Base-by-base conservation (phyloP, 306 rosid genomes). In the Betula pendula region DNA sequence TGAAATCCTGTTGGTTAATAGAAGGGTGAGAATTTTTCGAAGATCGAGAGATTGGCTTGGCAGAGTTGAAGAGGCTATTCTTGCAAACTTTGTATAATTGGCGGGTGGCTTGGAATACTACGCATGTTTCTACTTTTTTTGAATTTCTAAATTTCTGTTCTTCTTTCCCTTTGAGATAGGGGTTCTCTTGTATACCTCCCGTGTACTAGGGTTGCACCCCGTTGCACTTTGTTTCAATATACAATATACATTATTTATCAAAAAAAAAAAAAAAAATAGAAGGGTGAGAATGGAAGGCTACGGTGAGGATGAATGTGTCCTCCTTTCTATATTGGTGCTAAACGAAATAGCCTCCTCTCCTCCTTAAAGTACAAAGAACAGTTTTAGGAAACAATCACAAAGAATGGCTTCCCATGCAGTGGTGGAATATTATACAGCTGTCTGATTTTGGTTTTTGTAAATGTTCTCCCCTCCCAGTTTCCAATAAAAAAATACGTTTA, bases 1-100 rank as follows among this genome's bases (percentile, higher is more conserved):
- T 52, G 49, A 42, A 47, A 63, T 62, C 24, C 53, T 60, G 27
- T 52, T 73, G 55, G n/a, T 60, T 60, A 60, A 15, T 60, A 29
- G 49, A 58, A 67, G 69, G 68, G 33, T 53, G 4, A 44, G 15
- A 59, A 72, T 44, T n/a, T n/a, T n/a, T n/a, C n/a, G n/a, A n/a
- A n/a, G n/a, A n/a, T n/a, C n/a, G n/a, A n/a, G n/a, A n/a, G n/a
- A n/a, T n/a, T n/a, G n/a, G n/a, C n/a, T n/a, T n/a, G n/a, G n/a
- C n/a, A n/a, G n/a, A n/a, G n/a, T n/a, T n/a, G n/a, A n/a, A n/a
- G n/a, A n/a, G n/a, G n/a, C n/a, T n/a, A n/a, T n/a, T n/a, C n/a
- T n/a, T n/a, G n/a, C n/a, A n/a, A n/a, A n/a, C n/a, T n/a, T n/a
- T n/a, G n/a, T n/a, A n/a, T n/a, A n/a, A n/a, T n/a, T n/a, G n/a